Percentiles rank a stretch among this genome's conserved stretches.
Conservation (phyloP, 2,329 filamentous ascomycete species). For the Coleophoma cylindrospora region DNA sequence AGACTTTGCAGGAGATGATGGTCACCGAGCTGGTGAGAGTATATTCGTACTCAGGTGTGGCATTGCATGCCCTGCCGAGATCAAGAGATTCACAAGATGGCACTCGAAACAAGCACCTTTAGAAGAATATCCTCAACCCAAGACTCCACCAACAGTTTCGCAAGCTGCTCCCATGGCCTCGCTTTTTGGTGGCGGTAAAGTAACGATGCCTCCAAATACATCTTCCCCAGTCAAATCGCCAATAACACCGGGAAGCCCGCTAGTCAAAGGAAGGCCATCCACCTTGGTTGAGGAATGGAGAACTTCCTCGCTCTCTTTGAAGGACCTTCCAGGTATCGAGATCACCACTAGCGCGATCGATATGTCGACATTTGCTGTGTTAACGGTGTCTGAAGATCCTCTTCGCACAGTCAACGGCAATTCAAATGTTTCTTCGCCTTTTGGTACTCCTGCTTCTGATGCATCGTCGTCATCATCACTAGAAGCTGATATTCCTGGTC, state of each 20-base stretch:
- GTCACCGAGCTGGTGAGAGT: conserved; percentile 69
- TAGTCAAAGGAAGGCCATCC: conserved; percentile 20
- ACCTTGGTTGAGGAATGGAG: conserved; percentile 59
- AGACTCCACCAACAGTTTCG: conserved; percentile 18
- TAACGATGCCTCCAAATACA: conserved; percentile 16
- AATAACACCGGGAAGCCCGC: conserved; percentile 17
- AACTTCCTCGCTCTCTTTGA: conserved; percentile 55
- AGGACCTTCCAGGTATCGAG: conserved; percentile 50
- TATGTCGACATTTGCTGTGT: conserved; percentile 63
- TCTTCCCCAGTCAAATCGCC: conserved; percentile 17
- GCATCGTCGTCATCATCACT: conserved; percentile 8
- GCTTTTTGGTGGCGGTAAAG: conserved; percentile 23
- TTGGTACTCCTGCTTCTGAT: conserved; percentile 17
- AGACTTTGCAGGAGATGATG: conserved; percentile 81
- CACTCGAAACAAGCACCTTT: conserved; percentile 26
- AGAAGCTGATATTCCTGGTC: conserved; percentile 66
- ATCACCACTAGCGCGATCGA: conserved; percentile 72
- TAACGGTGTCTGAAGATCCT: conserved; percentile 76
- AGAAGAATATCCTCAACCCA: conserved; percentile 24
- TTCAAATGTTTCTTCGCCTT: conserved; percentile 18
- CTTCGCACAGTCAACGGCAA: conserved; percentile 53
- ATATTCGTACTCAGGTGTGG: conserved; percentile 73
- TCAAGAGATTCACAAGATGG: conserved; percentile 55
- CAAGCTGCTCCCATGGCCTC: conserved; percentile 20
- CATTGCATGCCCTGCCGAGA: conserved; percentile 30